phyloP scores from a whole-genome alignment of 495 filamentous ascomycete genomes.

The Daldinia bambusicola region DNA sequence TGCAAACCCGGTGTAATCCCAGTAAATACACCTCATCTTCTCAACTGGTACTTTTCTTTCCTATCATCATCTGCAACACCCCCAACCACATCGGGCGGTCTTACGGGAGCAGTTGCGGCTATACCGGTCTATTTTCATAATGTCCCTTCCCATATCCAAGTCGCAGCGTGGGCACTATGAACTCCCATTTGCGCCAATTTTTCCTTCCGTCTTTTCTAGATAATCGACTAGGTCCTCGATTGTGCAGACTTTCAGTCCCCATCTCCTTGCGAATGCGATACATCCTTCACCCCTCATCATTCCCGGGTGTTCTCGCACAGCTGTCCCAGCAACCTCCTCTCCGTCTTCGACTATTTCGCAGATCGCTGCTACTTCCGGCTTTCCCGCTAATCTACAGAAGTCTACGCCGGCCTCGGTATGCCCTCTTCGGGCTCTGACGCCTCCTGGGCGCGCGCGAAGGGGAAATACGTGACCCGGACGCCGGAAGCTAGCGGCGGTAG shows the following conservation, averaged over 20 bases:
- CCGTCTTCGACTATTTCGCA: conserved; percentile 88
- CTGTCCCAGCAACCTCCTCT: conserved; percentile 65
- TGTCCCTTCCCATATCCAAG: background rate
- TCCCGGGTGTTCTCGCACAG: conserved; percentile 68
- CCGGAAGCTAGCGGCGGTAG: conserved; percentile 70
- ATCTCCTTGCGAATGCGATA: conserved; percentile 84
- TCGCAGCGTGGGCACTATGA: conserved; percentile 11
- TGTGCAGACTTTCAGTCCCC: conserved; percentile 92
- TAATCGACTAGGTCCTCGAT: conserved; percentile 89
- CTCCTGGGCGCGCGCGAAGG: conserved; percentile 80
- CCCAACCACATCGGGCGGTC: conserved; percentile 1
- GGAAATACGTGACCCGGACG: conserved; percentile 93
- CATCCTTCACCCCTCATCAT: conserved; percentile 97
- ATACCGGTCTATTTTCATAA: conserved; percentile 13
- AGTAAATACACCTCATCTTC: conserved; percentile 4
- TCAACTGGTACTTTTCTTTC: background rate
- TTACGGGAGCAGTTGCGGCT: background rate
- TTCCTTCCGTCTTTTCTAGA: conserved; percentile 73
- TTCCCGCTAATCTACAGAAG: conserved; percentile 83
- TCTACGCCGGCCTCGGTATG: conserved; percentile 95
- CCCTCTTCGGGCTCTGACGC: conserved; percentile 78
- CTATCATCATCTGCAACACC: background rate
- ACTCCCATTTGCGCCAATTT: conserved; percentile 55
- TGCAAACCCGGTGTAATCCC: conserved; percentile 7
- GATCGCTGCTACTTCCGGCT: conserved; percentile 80